Conservation (phyloP, 176 grass and related monocot genomes). For the Carex scoparia region DNA sequence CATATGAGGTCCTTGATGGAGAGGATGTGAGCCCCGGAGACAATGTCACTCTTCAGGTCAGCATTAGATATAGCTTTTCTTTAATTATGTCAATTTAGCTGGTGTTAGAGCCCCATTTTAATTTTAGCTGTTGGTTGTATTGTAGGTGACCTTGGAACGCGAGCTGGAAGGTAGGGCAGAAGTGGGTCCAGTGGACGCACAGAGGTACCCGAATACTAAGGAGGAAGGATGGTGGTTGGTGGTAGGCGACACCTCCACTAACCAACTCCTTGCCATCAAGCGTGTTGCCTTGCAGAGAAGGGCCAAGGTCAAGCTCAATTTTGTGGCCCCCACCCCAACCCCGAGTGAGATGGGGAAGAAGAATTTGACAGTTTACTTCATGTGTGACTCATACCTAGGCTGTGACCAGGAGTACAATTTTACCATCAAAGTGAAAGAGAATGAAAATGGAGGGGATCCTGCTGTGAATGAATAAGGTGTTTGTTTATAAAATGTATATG, state of each 20-base stretch:
- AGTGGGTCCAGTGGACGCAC: too few species aligned
- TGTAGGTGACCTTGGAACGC: too few species aligned
- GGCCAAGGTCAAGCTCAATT: conserved; percentile 69
- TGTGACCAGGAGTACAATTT: conserved; percentile 94
- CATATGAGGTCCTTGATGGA: too few species aligned
- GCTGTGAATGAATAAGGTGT: background rate
- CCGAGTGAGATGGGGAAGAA: conserved; percentile 50
- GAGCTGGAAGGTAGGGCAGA: too few species aligned
- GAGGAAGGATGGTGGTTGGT: conserved; percentile 84
- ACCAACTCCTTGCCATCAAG: conserved; percentile 86
- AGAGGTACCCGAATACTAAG: conserved; percentile 14
- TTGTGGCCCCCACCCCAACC: conserved; percentile 22
- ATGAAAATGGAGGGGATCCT: conserved; percentile 22
- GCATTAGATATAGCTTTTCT: too few species aligned
- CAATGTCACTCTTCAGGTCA: too few species aligned
- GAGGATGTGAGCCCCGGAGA: too few species aligned
- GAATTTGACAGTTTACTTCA: conserved; percentile 79
- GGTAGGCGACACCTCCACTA: conserved; percentile 36
- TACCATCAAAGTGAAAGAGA: conserved; percentile 57
- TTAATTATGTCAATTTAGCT: too few species aligned
- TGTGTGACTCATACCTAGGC: conserved; percentile 69
- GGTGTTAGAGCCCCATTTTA: too few species aligned
- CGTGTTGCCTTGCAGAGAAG: conserved; percentile 65
- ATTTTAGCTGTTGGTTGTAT: too few species aligned
- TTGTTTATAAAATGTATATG: background rate